These are phyloP conservation scores for Podila epigama DNA, from an alignment of 192 early-diverging fungal genomes.

Conservation along the genomic window DNA sequence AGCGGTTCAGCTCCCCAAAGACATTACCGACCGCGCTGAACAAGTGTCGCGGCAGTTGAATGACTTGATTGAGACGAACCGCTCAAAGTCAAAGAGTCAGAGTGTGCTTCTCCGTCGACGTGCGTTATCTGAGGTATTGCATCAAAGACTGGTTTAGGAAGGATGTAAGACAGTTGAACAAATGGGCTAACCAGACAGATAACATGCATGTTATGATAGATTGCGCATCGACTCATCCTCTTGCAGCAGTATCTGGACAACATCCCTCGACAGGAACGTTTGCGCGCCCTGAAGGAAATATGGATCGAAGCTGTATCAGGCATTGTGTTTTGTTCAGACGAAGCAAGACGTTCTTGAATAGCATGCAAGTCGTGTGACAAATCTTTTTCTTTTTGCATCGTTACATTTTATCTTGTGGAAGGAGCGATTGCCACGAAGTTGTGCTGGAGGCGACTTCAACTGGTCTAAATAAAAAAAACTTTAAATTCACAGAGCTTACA, in stretches of 20 bases:
- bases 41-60: constrained; percentile 37
- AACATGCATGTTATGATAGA: constrained; percentile 1
- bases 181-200: neutral
- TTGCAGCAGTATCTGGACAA: neutral
- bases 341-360: too few species aligned
- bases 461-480: neutral
- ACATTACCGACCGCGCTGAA: constrained; percentile 40
- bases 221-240: constrained; percentile 11
- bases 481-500: neutral
- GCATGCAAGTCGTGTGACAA: neutral
- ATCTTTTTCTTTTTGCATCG: neutral
- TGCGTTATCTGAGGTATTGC: neutral
- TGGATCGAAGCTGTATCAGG: constrained; percentile 8
- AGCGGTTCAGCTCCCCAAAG: constrained; percentile 30
- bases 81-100: constrained; percentile 17
- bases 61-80: constrained; percentile 33
- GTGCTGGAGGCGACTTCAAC: too few species aligned
- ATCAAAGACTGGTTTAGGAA: neutral
- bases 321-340: neutral
- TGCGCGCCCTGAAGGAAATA: neutral
- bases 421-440: too few species aligned
- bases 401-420: too few species aligned
- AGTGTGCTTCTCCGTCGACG: constrained; percentile 24
- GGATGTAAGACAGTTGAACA: too few species aligned
- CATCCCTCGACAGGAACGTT: constrained; percentile 3